phyloP scores from a whole-genome alignment of 352 stramenopile genomes.

The Globisporangium recalcitrans region DNA sequence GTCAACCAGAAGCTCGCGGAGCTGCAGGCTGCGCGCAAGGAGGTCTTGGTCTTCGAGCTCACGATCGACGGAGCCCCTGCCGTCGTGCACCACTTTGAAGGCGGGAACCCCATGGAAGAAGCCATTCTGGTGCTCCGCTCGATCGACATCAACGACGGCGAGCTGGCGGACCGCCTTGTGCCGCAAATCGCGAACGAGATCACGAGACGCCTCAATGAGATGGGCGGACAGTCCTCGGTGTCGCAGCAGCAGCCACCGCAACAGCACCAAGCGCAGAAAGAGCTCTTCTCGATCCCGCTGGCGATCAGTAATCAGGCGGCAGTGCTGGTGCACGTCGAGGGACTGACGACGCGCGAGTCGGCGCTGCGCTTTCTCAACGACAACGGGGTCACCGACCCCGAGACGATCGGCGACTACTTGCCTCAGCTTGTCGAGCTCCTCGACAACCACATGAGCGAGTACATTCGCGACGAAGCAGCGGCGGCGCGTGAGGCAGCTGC shows the following conservation, averaged over 20 bases:
- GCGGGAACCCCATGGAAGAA: slow-evolving; percentile 49
- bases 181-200: slow-evolving; percentile 66
- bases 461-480: slow-evolving; percentile 34
- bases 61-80: slow-evolving; percentile 44
- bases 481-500: slow-evolving; percentile 6
- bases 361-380: slow-evolving; percentile 53
- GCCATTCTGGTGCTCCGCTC: slow-evolving; percentile 40
- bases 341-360: slow-evolving; percentile 49
- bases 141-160: slow-evolving; percentile 39
- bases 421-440: slow-evolving; percentile 57
- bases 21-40: slow-evolving; percentile 42
- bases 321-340: slow-evolving; percentile 62
- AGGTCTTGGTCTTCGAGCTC: slow-evolving; percentile 55
- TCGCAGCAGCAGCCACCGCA: not conserved
- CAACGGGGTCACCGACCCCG: slow-evolving; percentile 46
- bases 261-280: slow-evolving; percentile 16
- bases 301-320: slow-evolving; percentile 42
- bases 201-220: slow-evolving; percentile 31
- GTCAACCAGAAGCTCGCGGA: slow-evolving; percentile 56
- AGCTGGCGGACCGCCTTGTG: slow-evolving; percentile 44
- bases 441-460: slow-evolving; percentile 40
- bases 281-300: slow-evolving; percentile 68
- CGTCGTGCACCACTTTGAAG: slow-evolving; percentile 66
- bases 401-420: slow-evolving; percentile 32
- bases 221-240: not conserved